Evolutionary conservation across 106 monocot species (phyloP).

Genomic region (Narthecium ossifragum): DNA sequence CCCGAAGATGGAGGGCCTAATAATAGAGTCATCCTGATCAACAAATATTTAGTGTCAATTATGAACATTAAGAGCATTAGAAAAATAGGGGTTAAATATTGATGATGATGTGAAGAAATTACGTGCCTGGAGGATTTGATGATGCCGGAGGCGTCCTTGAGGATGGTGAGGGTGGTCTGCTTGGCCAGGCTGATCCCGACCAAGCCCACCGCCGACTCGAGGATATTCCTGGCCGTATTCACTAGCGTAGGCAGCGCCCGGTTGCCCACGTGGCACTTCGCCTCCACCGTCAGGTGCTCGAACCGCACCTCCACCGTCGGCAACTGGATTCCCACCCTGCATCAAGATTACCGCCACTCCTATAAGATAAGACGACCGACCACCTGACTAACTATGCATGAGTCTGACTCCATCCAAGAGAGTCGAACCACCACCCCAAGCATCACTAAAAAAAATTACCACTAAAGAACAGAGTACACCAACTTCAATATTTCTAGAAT

Average conservation of each 20-base stretch:
- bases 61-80: neutral
- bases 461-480: too few species aligned
- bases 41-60: neutral
- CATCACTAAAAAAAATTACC: too few species aligned
- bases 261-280: conserved; percentile 55
- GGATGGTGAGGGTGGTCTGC: conserved; percentile 50
- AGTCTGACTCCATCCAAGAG: too few species aligned
- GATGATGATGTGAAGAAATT: too few species aligned
- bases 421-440: too few species aligned
- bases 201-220: conserved; percentile 37
- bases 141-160: conserved; percentile 50
- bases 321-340: conserved; percentile 68
- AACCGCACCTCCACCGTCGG: conserved; percentile 80
- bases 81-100: too few species aligned
- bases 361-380: too few species aligned
- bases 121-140: conserved; percentile 60
- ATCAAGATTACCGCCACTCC: too few species aligned
- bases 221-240: conserved; percentile 46
- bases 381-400: too few species aligned
- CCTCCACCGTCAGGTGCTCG: conserved; percentile 44
- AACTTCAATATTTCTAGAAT: too few species aligned
- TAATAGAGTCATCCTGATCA: conserved; percentile 73
- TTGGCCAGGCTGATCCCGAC: conserved; percentile 31
- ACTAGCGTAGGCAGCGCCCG: conserved; percentile 56
- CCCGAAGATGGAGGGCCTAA: conserved; percentile 86